Evolutionary conservation across 176 grass and related monocot genomes (phyloP), one percentile per base, ranked within the genome.

Genomic region (Melocanna baccifera): DNA sequence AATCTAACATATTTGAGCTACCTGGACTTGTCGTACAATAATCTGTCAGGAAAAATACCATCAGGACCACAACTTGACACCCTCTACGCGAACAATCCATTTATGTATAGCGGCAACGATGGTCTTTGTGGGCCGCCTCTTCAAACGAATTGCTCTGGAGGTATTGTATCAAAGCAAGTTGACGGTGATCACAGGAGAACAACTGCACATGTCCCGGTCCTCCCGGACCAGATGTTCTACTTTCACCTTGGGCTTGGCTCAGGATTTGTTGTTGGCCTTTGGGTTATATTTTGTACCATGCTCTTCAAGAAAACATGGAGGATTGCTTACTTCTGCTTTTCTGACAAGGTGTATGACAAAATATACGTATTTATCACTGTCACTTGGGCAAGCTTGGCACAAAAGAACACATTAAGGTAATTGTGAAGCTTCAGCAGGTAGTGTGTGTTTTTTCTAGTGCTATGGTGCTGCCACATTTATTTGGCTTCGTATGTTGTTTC

Each of bases 221-320:
- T 13, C 26, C 37, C 18, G 12, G 69, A 67, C 40, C 48, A 6
- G 12, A 2, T 37, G 45, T 75, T 76, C 43, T 46, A 10, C 48
- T 66, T 82, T 30, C 67, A 67, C 36, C 12, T 58, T n/a, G 32
- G 37, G 68, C 12, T 73, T n/a, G 41, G 12, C 2, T 12, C 66
- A 56, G 85, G 85, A 55, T 81, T 75, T 62, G 32, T 87, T 14
- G 55, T 56, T 42, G 68, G 85, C 57, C 71, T 81, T 68, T 87
- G 69, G 85, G 62, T 28, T 51, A 37, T 81, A 22, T 75, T 77
- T 22, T 69, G 56, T 6, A 19, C 62, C 29, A 37, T 87, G 4
- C 73, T 81, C 15, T 82, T 87, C 62, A 47, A 43, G 34, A 75
- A 81, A 36, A 9, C 13, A 14, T 87, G 85, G 85, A 82, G 67